Conservation (phyloP, 805 yeast genomes). For the Metschnikowia santaceciliae region DNA sequence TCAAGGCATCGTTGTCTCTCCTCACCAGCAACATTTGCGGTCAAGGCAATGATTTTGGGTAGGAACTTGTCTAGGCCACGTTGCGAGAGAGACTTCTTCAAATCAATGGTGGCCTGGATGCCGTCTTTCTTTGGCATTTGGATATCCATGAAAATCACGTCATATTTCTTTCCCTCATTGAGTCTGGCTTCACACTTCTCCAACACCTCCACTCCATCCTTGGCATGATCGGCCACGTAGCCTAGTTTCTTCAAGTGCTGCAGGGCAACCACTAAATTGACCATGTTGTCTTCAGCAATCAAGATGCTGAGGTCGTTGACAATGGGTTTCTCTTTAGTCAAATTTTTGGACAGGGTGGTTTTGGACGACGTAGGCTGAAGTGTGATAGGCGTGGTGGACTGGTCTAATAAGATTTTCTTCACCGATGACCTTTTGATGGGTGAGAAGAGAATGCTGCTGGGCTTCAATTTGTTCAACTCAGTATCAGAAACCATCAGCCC, state of each 20-base stretch:
- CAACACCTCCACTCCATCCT: constrained; percentile 46
- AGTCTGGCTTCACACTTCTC: constrained; percentile 29
- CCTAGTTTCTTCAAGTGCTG: constrained; percentile 48
- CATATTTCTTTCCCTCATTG: constrained; percentile 34
- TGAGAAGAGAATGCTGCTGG: constrained; percentile 24
- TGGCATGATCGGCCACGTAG: constrained; percentile 48
- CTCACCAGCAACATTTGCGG: constrained; percentile 53
- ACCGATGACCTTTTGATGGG: constrained; percentile 29
- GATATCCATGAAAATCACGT: constrained; percentile 53
- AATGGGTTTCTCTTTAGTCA: constrained; percentile 24
- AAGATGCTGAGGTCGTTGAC: constrained; percentile 34
- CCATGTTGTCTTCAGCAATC: constrained; percentile 53
- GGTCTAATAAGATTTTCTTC: constrained; percentile 9
- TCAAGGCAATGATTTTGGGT: constrained; percentile 45
- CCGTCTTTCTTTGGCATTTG: constrained; percentile 59
- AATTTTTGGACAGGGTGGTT: neutral
- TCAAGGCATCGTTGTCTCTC: constrained; percentile 44
- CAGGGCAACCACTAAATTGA: constrained; percentile 48
- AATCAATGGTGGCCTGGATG: constrained; percentile 43
- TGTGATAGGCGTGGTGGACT: neutral
- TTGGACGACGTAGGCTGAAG: neutral
- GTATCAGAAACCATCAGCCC: constrained; percentile 25
- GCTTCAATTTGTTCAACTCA: constrained; percentile 16
- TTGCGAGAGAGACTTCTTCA: constrained; percentile 27
- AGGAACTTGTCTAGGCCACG: constrained; percentile 15